Percentiles rank a stretch among this genome's conserved stretches.
Evolutionary conservation across 1,284 basidiomycete species (phyloP).

Genomic region (Cutaneotrichosporon sp.): DNA sequence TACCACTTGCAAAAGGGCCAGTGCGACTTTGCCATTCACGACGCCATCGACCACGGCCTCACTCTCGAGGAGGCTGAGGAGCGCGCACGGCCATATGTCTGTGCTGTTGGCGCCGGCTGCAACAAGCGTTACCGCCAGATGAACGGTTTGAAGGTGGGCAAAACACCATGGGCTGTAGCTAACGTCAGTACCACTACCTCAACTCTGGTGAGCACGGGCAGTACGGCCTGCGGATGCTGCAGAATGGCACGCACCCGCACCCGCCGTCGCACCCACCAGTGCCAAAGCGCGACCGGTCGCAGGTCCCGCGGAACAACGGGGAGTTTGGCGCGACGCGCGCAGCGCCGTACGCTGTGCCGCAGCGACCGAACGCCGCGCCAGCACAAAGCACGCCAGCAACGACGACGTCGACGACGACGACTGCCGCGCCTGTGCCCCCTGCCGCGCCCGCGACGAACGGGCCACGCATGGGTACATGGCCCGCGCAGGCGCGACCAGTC

Average conservation of each 20-base stretch:
- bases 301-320: slow-evolving; percentile 9
- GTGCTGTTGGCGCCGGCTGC: slow-evolving; percentile 77
- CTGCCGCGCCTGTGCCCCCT: not conserved
- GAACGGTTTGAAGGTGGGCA: slow-evolving; percentile 70
- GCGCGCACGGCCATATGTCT: slow-evolving; percentile 74
- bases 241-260: slow-evolving; percentile 67
- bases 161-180: not conserved
- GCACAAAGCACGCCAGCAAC: not conserved
- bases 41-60: slow-evolving; percentile 62
- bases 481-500: slow-evolving; percentile 6
- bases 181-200: slow-evolving; percentile 77
- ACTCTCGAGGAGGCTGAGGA: slow-evolving; percentile 77
- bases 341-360: slow-evolving; percentile 28
- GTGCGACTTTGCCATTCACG: slow-evolving; percentile 80
- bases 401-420: not conserved
- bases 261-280: slow-evolving; percentile 32
- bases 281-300: slow-evolving; percentile 19
- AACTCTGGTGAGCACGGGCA: slow-evolving; percentile 93
- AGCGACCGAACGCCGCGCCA: not conserved
- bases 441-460: not conserved
- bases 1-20: slow-evolving; percentile 80
- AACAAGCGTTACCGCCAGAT: slow-evolving; percentile 95
- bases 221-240: slow-evolving; percentile 73
- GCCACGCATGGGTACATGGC: slow-evolving; percentile 27
- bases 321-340: not conserved